Percentiles rank a stretch among this genome's conserved stretches.
Evolutionary conservation across 495 filamentous ascomycete genomes (phyloP).

Genomic region (Talaromyces liani): DNA sequence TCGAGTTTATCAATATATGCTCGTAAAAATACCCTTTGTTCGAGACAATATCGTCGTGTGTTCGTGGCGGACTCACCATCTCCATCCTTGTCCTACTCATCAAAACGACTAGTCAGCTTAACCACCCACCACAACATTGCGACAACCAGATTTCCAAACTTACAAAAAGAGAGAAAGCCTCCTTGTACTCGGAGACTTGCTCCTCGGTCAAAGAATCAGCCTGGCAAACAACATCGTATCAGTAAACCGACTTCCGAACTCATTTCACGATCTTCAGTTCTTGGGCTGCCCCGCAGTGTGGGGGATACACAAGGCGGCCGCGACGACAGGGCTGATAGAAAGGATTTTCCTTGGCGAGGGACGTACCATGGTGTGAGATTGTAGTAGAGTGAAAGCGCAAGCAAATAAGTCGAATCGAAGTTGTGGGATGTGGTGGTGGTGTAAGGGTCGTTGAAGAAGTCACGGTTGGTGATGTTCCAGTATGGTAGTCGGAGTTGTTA

Average conservation of each 20-base stretch:
- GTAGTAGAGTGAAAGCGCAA: background rate
- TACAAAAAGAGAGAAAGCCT: constrained; percentile 99
- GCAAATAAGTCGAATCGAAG: background rate
- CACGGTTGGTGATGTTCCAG: background rate
- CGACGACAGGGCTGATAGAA: background rate
- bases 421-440: background rate
- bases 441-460: background rate
- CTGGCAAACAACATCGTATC: constrained; percentile 32
- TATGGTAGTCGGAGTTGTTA: background rate
- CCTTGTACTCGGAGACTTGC: constrained; percentile 99
- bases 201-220: constrained; percentile 95
- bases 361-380: constrained; percentile 27
- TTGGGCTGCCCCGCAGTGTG: constrained; percentile 32
- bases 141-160: constrained; percentile 36
- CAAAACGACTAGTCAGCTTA: constrained; percentile 8
- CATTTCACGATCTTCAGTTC: background rate
- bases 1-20: background rate
- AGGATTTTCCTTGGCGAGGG: background rate
- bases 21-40: too few species aligned
- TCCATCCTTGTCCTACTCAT: constrained; percentile 91
- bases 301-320: constrained; percentile 15
- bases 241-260: background rate
- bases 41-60: background rate
- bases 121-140: background rate
- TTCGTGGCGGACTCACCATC: constrained; percentile 71